These are phyloP conservation scores for Nicotiana paniculata DNA, from an alignment of 257 asterid species.

Conservation along the genomic window DNA sequence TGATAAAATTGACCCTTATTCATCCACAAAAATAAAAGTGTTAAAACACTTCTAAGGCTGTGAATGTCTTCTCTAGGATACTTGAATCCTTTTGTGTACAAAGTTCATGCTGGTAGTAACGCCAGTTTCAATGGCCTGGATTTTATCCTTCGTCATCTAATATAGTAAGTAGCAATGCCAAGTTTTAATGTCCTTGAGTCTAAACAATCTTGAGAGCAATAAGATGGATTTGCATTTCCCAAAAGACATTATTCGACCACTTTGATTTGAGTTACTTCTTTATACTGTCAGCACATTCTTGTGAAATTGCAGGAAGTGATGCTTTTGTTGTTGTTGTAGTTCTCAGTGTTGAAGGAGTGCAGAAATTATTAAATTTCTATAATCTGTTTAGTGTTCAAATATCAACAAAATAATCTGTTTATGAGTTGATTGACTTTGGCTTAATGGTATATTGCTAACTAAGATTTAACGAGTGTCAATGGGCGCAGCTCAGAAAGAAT, in stretches of 20 bases:
- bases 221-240: background rate
- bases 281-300: background rate
- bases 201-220: background rate
- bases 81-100: background rate
- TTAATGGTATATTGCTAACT: background rate
- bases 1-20: background rate
- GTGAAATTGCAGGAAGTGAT: background rate
- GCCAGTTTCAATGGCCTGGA: background rate
- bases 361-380: background rate
- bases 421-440: background rate
- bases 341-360: background rate
- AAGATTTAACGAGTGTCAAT: background rate
- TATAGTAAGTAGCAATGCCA: background rate
- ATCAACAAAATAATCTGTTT: background rate
- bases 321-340: background rate
- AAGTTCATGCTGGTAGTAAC: background rate
- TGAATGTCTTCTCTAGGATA: background rate
- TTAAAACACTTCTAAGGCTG: background rate
- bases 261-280: background rate
- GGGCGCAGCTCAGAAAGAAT: background rate
- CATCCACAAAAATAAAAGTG: background rate
- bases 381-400: background rate
- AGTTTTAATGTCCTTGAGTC: background rate
- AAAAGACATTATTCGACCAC: background rate
- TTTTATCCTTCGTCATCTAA: background rate